Conservation (phyloP, 768 basidiomycete species). For the Xanthoconium purpureum region DNA sequence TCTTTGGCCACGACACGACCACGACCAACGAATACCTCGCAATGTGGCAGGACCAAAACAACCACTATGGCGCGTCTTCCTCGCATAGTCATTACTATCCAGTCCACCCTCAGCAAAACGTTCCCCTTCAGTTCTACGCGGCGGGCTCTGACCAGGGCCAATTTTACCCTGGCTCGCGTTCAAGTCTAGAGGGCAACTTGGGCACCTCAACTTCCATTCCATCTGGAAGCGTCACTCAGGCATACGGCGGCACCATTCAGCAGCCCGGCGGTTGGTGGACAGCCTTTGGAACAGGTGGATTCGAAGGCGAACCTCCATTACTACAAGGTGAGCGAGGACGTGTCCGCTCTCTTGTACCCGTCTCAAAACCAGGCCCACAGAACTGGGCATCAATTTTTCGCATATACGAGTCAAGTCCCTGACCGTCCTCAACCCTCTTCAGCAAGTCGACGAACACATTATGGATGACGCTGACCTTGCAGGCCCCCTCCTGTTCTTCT, state of each 20-base stretch:
- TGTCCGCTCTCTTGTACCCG: neutral
- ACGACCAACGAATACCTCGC: constrained; percentile 2
- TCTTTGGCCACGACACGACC: constrained; percentile 7
- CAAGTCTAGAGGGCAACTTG: constrained; percentile 75
- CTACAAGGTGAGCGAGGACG: constrained; percentile 66
- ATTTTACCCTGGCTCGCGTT: constrained; percentile 68
- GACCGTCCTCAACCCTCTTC: constrained; percentile 92
- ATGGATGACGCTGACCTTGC: constrained; percentile 99
- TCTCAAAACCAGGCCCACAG: constrained; percentile 40
- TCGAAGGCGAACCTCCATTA: constrained; percentile 94
- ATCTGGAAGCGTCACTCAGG: constrained; percentile 42
- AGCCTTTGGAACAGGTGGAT: constrained; percentile 91
- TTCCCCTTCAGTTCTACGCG: constrained; percentile 76
- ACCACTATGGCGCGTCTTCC: constrained; percentile 56
- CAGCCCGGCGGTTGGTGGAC: constrained; percentile 84
- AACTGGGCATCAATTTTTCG: constrained; percentile 95
- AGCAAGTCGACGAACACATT: constrained; percentile 80
- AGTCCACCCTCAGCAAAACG: constrained; percentile 43
- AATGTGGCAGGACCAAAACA: constrained; percentile 77
- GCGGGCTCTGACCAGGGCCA: constrained; percentile 54
- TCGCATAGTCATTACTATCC: constrained; percentile 59
- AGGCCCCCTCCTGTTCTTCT: constrained; percentile 91
- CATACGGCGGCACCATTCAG: constrained; percentile 74
- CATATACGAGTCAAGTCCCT: constrained; percentile 93
- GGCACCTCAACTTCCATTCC: constrained; percentile 52